Base-by-base conservation (phyloP, 768 basidiomycete species). In the Termitomyces sp. region DNA sequence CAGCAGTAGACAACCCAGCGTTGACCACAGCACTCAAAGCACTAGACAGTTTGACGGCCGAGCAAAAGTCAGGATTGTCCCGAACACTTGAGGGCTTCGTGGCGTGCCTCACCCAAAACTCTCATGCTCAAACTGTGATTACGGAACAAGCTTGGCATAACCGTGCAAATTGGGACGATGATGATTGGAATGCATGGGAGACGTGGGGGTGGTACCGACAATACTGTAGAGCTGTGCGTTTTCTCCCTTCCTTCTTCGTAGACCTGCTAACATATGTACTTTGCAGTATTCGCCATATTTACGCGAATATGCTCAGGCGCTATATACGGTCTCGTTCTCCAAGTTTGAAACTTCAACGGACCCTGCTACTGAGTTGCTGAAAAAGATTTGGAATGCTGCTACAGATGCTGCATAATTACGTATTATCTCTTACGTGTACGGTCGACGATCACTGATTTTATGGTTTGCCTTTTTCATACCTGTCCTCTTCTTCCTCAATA, bases 201-300 rank as follows among this genome's bases (percentile, higher is more conserved):
- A 90, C 87, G 0, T 93, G 91, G 88, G 87, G 89, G 2, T 95
- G 93, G 93, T 95, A 90, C 64, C 78, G 89, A 59, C 91, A 96
- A 64, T 95, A 93, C 75, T 91, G 89, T 71, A 79, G 92, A 65
- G 79, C 74, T 70, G 93, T 94, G 54, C 62, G 91, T 26, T 39
- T 24, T 54, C 33, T 33, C 53, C 45, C 8, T 3, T 16, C 44
- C 9, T 42, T n/a, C 27, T 40, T 53, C 12, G 27, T 14, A 56
- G 53, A 16, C 27, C 6, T 7, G 33, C 60, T 62, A 4, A 62
- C 57, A 6, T 30, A 34, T 46, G 53, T 36, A 26, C 52, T 2
- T 5, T 33, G 18, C 60, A 93, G 91, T 93, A 92, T 62, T 83
- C 90, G 4, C 88, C 90, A 0, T 91, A 93, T 69, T 72, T 93